Evolutionary conservation across 1,284 basidiomycete species (phyloP).

Genomic region (Lignosus rhinocerotis): DNA sequence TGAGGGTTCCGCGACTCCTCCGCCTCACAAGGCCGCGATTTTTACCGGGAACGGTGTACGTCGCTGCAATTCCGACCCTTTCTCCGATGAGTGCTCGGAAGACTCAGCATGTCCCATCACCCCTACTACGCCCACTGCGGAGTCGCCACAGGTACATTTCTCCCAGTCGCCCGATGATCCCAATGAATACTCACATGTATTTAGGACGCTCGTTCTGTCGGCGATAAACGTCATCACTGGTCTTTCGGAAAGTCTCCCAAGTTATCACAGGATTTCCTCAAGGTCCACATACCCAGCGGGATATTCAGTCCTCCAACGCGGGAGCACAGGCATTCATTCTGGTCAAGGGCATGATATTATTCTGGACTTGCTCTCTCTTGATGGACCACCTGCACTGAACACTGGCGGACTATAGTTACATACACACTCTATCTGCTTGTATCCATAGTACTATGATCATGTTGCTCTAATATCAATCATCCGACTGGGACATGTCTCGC

Average conservation of each 20-base stretch:
- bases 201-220: not conserved
- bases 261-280: slow-evolving; percentile 14
- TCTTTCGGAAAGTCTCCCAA: slow-evolving; percentile 9
- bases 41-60: slow-evolving; percentile 1
- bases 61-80: slow-evolving; percentile 1
- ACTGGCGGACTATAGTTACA: not conserved
- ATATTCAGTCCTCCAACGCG: slow-evolving; percentile 17
- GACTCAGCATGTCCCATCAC: not conserved
- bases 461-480: no score
- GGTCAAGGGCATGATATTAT: slow-evolving; percentile 16
- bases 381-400: no score
- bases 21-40: slow-evolving; percentile 12
- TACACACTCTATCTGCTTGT: not conserved
- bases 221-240: not conserved
- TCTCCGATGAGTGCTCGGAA: not conserved
- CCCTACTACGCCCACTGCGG: not conserved
- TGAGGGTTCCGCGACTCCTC: not conserved
- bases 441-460: not conserved
- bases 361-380: no score
- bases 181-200: not conserved
- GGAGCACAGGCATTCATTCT: slow-evolving; percentile 13
- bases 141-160: not conserved
- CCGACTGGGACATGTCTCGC: no score
- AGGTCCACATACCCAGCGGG: slow-evolving; percentile 24
- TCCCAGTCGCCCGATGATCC: not conserved